phyloP scores from a whole-genome alignment of 441 rosid species.

The Brassica balearica region DNA sequence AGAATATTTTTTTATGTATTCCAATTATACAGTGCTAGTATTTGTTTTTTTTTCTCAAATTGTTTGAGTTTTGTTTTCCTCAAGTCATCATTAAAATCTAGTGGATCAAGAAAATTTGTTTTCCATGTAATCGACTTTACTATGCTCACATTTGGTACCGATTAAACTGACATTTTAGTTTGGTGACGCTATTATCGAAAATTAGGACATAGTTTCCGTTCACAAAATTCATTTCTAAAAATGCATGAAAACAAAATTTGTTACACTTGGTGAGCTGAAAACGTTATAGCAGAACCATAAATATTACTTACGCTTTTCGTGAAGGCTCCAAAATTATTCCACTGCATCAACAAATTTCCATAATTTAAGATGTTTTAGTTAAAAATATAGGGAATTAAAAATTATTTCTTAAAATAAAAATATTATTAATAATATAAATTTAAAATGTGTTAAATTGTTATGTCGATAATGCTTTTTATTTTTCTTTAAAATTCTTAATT shows the following conservation, averaged over 20 bases:
- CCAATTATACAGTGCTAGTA: neutral
- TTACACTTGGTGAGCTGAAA: neutral
- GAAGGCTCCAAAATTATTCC: neutral
- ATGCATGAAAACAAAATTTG: conserved; percentile 3
- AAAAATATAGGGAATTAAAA: neutral
- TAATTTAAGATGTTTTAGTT: neutral
- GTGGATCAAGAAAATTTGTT: conserved; percentile 12
- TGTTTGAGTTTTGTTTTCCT: conserved; percentile 1
- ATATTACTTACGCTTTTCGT: neutral
- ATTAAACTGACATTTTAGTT: conserved; percentile 11
- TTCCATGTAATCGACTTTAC: conserved; percentile 6
- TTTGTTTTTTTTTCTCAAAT: neutral
- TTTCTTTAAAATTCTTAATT: neutral
- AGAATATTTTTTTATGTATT: neutral
- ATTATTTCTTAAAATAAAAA: neutral
- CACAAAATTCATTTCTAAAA: neutral
- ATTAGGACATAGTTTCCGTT: neutral
- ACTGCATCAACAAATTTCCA: neutral
- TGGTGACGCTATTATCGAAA: conserved; percentile 6
- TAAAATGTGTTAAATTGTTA: neutral
- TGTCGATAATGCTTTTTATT: neutral
- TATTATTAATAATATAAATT: neutral
- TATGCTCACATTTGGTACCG: conserved; percentile 4
- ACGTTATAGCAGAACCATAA: neutral
- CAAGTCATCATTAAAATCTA: neutral